Evolutionary conservation across 176 grass and related monocot genomes (phyloP).

Genomic region (Triticum aestivum): DNA sequence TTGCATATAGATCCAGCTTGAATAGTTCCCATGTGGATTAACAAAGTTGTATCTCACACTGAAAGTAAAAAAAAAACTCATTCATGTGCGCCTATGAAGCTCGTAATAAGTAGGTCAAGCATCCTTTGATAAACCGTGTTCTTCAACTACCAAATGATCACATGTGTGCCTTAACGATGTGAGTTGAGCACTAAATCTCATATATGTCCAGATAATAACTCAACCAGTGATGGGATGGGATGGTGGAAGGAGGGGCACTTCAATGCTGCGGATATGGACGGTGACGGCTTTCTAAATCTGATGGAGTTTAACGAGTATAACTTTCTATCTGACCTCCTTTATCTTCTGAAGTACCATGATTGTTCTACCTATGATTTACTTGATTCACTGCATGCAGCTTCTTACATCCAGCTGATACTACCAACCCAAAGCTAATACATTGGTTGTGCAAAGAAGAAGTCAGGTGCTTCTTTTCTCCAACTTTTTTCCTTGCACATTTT

Average conservation of each 20-base stretch:
- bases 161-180: background rate
- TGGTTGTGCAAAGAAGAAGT: conserved; percentile 96
- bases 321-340: conserved; percentile 20
- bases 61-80: background rate
- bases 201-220: conserved; percentile 68
- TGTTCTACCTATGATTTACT: conserved; percentile 27
- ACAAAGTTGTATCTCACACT: background rate
- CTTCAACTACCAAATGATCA: background rate
- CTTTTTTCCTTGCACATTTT: conserved; percentile 24
- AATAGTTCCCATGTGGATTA: conserved; percentile 21
- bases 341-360: conserved; percentile 21
- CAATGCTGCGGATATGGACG: conserved; percentile 70
- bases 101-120: background rate
- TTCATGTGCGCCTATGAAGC: background rate
- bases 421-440: conserved; percentile 70
- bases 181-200: conserved; percentile 17
- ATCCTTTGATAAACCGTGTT: background rate
- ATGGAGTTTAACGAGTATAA: conserved; percentile 89
- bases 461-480: conserved; percentile 45
- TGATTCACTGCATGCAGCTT: conserved; percentile 53
- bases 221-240: conserved; percentile 69
- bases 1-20: background rate
- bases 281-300: conserved; percentile 76
- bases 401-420: conserved; percentile 86
- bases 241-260: conserved; percentile 97